Conservation (phyloP, 768 basidiomycete genomes). For the Boletus tomentosulus region DNA sequence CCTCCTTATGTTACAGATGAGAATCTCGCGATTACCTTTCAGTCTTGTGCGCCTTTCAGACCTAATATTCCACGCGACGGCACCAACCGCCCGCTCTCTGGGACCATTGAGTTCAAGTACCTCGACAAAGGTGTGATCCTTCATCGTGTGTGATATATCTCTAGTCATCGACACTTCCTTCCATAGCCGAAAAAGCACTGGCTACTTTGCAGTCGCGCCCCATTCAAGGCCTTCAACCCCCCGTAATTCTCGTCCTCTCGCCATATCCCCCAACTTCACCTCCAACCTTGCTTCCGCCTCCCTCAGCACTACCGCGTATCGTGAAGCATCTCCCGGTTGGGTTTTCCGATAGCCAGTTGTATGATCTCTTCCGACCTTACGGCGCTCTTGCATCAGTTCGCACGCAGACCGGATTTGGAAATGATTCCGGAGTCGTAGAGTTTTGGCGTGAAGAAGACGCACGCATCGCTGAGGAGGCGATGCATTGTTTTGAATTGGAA, state of each 20-base stretch:
- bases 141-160: conserved; percentile 5
- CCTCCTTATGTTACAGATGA: conserved; percentile 73
- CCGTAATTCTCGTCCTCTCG: conserved; percentile 65
- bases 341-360: conserved; percentile 69
- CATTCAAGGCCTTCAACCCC: conserved; percentile 56
- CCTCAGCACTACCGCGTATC: conserved; percentile 72
- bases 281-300: conserved; percentile 70
- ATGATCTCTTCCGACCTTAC: conserved; percentile 79
- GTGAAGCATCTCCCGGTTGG: conserved; percentile 77
- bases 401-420: conserved; percentile 69
- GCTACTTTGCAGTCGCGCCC: conserved; percentile 77
- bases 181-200: conserved; percentile 80
- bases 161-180: conserved; percentile 5
- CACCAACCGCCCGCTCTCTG: conserved; percentile 48
- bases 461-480: conserved; percentile 66
- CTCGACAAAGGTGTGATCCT: conserved; percentile 65
- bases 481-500: conserved; percentile 81
- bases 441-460: conserved; percentile 90
- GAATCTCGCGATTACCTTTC: conserved; percentile 69
- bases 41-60: conserved; percentile 75
- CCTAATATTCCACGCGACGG: conserved; percentile 69
- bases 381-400: conserved; percentile 80
- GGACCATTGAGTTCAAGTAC: conserved; percentile 81
- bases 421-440: conserved; percentile 75
- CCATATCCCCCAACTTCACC: conserved; percentile 80